Percentiles rank a stretch among this genome's conserved stretches.
phyloP scores from a whole-genome alignment of 1,139 yeast genomes.

The Pichia sp. region DNA sequence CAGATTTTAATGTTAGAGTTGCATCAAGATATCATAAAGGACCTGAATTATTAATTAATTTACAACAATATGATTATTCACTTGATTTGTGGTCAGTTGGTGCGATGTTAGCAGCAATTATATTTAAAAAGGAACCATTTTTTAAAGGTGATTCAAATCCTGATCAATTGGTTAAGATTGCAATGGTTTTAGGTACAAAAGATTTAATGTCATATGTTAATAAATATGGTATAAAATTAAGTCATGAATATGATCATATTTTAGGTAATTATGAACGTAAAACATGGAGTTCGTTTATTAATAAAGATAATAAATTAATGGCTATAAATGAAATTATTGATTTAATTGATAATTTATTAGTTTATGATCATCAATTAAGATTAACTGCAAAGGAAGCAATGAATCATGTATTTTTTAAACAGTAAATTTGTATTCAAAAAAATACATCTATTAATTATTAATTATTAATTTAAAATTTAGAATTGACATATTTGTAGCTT shows the following conservation, averaged over 20 bases:
- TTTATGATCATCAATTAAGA: slow-evolving; percentile 93
- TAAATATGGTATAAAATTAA: slow-evolving; percentile 70
- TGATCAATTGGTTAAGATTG: slow-evolving; percentile 93
- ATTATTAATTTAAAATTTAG: too few relatives aligned
- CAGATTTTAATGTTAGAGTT: slow-evolving; percentile 92
- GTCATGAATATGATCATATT: slow-evolving; percentile 73
- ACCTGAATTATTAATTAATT: slow-evolving; percentile 91
- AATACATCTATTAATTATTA: too few relatives aligned
- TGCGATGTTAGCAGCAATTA: slow-evolving; percentile 95
- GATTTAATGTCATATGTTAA: slow-evolving; percentile 66
- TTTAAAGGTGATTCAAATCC: slow-evolving; percentile 96
- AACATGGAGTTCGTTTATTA: slow-evolving; percentile 85
- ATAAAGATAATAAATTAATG: slow-evolving; percentile 63
- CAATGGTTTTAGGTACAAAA: slow-evolving; percentile 86
- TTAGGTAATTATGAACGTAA: slow-evolving; percentile 58
- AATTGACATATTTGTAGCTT: too few relatives aligned
- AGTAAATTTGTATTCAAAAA: too few relatives aligned
- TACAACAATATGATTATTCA: slow-evolving; percentile 89
- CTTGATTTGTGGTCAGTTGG: slow-evolving; percentile 97
- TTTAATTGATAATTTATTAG: slow-evolving; percentile 71
- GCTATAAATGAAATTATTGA: slow-evolving; percentile 69
- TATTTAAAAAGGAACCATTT: slow-evolving; percentile 93
- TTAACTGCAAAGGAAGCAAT: slow-evolving; percentile 93
- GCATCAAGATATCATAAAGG: slow-evolving; percentile 98
- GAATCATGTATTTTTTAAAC: slow-evolving; percentile 47